phyloP scores from a whole-genome alignment of 1,284 basidiomycete species.

The Cryptococcus hybrid region DNA sequence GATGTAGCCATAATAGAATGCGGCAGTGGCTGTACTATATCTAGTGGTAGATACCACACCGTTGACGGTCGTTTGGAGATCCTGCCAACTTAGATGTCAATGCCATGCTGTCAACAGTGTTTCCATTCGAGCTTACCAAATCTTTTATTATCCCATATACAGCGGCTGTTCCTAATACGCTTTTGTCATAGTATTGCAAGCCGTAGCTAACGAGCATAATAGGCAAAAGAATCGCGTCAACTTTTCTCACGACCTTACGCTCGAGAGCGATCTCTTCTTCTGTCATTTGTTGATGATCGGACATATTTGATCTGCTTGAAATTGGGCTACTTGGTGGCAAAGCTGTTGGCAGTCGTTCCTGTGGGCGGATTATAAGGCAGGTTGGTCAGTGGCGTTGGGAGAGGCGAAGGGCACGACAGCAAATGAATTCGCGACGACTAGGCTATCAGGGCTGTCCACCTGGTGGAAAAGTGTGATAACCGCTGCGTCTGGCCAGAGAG shows the following conservation, averaged over 20 bases:
- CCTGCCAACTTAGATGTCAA: constrained; percentile 9
- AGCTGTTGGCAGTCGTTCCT: too few relatives aligned
- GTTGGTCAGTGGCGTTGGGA: too few relatives aligned
- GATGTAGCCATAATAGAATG: constrained; percentile 56
- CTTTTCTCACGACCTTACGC: constrained; percentile 26
- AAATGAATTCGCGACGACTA: too few relatives aligned
- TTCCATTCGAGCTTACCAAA: constrained; percentile 25
- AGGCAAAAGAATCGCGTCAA: constrained; percentile 44
- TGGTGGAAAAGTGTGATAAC: too few relatives aligned
- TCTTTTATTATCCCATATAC: constrained; percentile 55
- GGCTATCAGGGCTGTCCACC: too few relatives aligned
- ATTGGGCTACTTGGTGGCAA: too few relatives aligned
- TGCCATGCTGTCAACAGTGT: not conserved
- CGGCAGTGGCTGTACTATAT: constrained; percentile 47
- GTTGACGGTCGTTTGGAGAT: constrained; percentile 38
- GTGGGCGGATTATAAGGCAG: too few relatives aligned
- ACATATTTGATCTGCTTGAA: too few relatives aligned
- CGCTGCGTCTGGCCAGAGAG: too few relatives aligned
- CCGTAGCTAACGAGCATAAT: constrained; percentile 49
- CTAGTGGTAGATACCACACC: constrained; percentile 43
- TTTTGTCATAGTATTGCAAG: constrained; percentile 52
- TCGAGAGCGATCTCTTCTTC: constrained; percentile 8
- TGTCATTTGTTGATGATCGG: too few relatives aligned
- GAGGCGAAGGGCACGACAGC: too few relatives aligned
- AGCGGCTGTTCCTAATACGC: constrained; percentile 53